Conservation (phyloP, 75 land plant species). For the Sequoiadendron giganteum region DNA sequence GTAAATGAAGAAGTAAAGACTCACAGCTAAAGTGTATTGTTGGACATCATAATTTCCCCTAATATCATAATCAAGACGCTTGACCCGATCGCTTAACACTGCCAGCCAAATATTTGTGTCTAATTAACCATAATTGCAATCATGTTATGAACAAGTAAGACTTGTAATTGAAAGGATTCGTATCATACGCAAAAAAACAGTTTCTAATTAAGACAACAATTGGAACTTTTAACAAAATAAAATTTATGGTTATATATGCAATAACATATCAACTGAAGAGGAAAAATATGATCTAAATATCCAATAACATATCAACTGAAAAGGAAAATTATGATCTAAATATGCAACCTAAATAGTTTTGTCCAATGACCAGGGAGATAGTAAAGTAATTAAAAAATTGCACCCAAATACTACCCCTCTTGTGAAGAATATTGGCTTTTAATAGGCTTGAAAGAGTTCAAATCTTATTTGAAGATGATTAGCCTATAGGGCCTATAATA, state of each 20-base stretch:
- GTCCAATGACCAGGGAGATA: neutral
- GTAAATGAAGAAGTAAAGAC: slow-evolving; percentile 11
- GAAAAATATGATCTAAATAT: neutral
- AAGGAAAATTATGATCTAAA: neutral
- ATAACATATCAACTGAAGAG: too few relatives aligned
- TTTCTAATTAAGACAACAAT: neutral
- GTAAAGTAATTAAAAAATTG: neutral
- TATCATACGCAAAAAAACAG: neutral
- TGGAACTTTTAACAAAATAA: neutral
- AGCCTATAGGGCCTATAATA: neutral
- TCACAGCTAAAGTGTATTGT: slow-evolving; percentile 68
- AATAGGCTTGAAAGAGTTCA: neutral
- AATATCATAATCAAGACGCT: slow-evolving; percentile 73
- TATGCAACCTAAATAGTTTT: neutral
- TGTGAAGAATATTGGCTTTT: neutral
- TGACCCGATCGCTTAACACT: slow-evolving; percentile 83
- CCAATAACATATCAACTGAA: neutral
- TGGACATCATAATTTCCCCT: slow-evolving; percentile 63
- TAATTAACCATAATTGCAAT: neutral
- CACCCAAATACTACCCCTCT: neutral
- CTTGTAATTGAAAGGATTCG: neutral
- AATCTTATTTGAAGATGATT: neutral
- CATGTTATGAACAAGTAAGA: neutral
- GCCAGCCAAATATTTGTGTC: slow-evolving; percentile 9
- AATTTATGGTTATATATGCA: neutral